These are phyloP conservation scores for Citrus glauca DNA, from an alignment of 345 rosid species.

Conservation along the genomic window DNA sequence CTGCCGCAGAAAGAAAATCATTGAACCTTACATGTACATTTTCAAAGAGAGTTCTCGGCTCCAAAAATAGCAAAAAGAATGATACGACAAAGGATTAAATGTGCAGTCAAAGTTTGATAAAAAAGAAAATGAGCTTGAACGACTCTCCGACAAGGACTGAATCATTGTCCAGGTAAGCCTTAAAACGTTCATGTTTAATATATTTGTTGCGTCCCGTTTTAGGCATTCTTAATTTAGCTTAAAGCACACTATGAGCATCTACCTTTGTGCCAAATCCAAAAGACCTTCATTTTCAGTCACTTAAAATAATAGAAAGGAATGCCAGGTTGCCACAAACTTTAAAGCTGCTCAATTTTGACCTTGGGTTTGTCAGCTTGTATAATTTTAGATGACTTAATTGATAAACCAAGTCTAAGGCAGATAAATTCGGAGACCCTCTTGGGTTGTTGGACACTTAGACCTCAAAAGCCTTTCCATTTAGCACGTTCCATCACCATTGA, in stretches of 20 bases:
- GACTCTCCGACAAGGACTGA: background rate
- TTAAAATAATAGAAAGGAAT: background rate
- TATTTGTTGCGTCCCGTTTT: background rate
- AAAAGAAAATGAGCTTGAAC: background rate
- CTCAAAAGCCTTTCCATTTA: background rate
- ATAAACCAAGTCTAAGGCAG: background rate
- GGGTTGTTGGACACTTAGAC: background rate
- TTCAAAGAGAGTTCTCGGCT: too few relatives aligned
- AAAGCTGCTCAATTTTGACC: background rate
- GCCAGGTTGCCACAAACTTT: background rate
- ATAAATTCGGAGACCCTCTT: background rate
- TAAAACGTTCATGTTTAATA: background rate
- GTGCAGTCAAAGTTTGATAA: background rate
- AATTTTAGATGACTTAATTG: background rate
- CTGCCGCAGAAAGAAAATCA: background rate
- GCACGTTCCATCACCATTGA: background rate
- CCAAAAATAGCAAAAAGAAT: background rate
- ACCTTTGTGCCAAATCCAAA: background rate
- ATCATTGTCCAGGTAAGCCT: background rate
- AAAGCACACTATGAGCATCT: conserved; percentile 1
- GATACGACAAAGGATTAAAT: background rate
- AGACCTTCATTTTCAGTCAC: background rate
- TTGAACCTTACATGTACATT: background rate
- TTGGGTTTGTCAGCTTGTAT: background rate
- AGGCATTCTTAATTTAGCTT: background rate